phyloP scores from a whole-genome alignment of 208 protist genomes.

The Wallacemonas sp. region DNA sequence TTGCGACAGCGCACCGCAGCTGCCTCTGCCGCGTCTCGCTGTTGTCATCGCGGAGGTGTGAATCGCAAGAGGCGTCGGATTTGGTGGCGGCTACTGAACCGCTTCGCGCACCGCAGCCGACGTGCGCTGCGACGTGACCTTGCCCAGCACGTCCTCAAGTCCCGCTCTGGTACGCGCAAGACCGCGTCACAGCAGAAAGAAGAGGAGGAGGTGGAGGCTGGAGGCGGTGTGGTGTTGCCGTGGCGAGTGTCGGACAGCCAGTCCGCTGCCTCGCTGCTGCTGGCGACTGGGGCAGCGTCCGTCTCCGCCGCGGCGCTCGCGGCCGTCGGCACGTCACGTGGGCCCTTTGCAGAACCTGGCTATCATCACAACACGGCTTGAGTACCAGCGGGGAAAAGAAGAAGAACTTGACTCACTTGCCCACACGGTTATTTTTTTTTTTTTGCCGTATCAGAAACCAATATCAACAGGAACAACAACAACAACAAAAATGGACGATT shows the following conservation, averaged over 20 bases:
- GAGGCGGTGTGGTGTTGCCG: neutral
- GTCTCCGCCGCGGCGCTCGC: slow-evolving; percentile 18
- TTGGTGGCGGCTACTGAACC: neutral
- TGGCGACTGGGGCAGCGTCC: slow-evolving; percentile 18
- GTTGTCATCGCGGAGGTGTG: neutral
- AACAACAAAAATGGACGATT: too few species aligned
- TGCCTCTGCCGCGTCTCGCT: neutral
- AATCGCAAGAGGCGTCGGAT: neutral
- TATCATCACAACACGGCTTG: neutral
- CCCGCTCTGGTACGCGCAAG: neutral
- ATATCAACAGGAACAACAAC: too few species aligned
- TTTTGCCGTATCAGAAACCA: too few species aligned
- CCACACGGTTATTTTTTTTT: too few species aligned
- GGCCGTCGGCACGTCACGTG: slow-evolving; percentile 18
- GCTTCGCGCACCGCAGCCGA: neutral
- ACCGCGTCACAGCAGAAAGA: neutral
- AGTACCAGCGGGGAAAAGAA: neutral
- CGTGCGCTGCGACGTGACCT: neutral
- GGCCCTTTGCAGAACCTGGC: too few species aligned
- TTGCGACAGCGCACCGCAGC: slow-evolving; percentile 19
- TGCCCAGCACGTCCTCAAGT: neutral
- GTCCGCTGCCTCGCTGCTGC: slow-evolving; percentile 15
- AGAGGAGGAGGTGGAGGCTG: neutral
- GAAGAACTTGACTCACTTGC: too few species aligned
- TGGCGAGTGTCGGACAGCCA: slow-evolving; percentile 1